These are phyloP conservation scores for Peronospora tabacina DNA, from an alignment of 352 stramenopile species.

Conservation along the genomic window DNA sequence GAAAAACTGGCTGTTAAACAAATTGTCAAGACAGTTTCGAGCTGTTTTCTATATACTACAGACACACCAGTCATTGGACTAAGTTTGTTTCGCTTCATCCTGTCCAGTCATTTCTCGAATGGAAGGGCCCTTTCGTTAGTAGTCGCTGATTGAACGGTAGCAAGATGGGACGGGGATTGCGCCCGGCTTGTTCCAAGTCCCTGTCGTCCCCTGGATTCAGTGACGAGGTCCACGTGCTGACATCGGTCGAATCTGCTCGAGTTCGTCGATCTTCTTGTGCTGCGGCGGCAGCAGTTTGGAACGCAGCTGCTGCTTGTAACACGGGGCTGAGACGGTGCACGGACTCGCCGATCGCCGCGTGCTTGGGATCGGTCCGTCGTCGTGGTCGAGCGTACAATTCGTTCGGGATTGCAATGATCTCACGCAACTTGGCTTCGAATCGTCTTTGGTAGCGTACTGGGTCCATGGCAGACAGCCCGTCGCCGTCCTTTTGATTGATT, in stretches of 20 bases:
- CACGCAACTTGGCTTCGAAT: conserved; percentile 75
- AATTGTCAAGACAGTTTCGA: no score
- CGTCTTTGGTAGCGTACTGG: conserved; percentile 64
- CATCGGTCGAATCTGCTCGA: conserved; percentile 31
- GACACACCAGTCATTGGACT: no score
- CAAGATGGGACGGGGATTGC: conserved; percentile 49
- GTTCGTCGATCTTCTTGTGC: conserved; percentile 16
- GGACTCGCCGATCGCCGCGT: conserved; percentile 22
- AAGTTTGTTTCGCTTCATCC: no score
- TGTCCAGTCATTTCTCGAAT: no score
- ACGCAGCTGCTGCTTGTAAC: conserved; percentile 27
- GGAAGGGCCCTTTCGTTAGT: conserved; percentile 7
- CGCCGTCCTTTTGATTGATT: conserved; percentile 52
- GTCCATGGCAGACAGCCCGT: conserved; percentile 81
- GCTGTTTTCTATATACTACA: no score
- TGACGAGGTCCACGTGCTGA: conserved; percentile 19
- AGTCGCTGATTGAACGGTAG: conserved; percentile 44
- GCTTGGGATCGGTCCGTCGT: conserved; percentile 12
- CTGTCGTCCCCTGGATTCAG: conserved; percentile 19
- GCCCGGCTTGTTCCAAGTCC: conserved; percentile 43
- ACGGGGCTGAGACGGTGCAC: conserved; percentile 33
- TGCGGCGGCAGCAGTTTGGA: conserved; percentile 21
- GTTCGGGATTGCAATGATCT: conserved; percentile 75
- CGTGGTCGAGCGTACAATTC: conserved; percentile 35
- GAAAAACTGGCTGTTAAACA: no score